These are phyloP conservation scores for Aegilops speltoides DNA, from an alignment of 176 grass and related monocot genomes.

Conservation along the genomic window DNA sequence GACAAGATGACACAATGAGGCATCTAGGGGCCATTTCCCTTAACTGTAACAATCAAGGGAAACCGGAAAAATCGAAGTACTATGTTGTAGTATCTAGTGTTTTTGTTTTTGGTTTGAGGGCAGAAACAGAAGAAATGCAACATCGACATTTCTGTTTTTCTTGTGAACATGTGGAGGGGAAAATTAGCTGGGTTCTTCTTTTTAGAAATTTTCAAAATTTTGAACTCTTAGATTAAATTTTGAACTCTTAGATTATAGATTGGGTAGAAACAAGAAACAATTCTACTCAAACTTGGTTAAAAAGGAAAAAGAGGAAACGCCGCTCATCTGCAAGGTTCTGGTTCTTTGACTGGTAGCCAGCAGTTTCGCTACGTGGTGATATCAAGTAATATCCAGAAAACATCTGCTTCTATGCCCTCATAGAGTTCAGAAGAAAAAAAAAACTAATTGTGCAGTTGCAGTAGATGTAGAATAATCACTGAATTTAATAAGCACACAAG, in stretches of 20 bases:
- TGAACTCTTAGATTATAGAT: background rate
- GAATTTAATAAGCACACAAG: background rate
- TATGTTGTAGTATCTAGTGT: background rate
- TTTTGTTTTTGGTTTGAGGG: background rate
- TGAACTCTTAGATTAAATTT: background rate
- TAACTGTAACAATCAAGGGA: background rate
- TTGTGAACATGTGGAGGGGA: background rate
- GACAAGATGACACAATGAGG: background rate
- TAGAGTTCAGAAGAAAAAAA: background rate
- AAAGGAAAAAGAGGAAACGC: background rate
- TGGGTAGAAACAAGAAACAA: background rate
- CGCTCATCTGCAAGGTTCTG: background rate
- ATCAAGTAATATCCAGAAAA: background rate
- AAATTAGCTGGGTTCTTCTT: background rate
- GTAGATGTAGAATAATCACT: background rate
- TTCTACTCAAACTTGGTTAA: background rate
- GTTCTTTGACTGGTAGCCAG: background rate
- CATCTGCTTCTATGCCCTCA: background rate
- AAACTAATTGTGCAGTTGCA: background rate
- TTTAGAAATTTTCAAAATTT: background rate
- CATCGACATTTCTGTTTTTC: background rate
- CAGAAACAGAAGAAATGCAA: background rate
- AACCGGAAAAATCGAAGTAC: background rate
- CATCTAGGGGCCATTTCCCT: background rate
- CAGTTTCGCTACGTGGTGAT: background rate